These are phyloP conservation scores for Biscogniauxia marginata DNA, from an alignment of 2,329 filamentous ascomycete species.

Conservation along the genomic window DNA sequence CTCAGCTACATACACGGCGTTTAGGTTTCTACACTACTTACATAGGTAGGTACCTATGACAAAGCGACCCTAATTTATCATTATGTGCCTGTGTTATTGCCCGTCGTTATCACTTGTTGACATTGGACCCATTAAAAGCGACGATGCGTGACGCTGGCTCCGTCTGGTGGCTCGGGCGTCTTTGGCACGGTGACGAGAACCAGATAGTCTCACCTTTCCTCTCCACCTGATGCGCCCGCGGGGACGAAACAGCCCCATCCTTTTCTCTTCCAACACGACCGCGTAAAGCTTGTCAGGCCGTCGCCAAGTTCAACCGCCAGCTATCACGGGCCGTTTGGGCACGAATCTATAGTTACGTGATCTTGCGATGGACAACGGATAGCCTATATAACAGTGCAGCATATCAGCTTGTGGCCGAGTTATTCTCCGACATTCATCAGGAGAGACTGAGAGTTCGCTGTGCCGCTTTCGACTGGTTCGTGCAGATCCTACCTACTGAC, in stretches of 20 bases:
- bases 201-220: background rate
- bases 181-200: conserved; percentile 30
- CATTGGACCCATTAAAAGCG: background rate
- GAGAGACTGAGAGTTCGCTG: too few relatives aligned
- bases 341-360: background rate
- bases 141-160: background rate
- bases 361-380: background rate
- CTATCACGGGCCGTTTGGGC: background rate
- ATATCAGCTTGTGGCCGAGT: too few relatives aligned
- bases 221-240: background rate
- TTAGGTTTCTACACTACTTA: background rate
- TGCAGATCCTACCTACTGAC: too few relatives aligned
- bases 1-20: background rate
- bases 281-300: too few relatives aligned
- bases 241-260: too few relatives aligned
- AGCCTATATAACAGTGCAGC: too few relatives aligned
- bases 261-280: too few relatives aligned
- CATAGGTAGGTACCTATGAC: background rate
- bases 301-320: too few relatives aligned
- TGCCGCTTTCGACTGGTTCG: too few relatives aligned
- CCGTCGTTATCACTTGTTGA: background rate
- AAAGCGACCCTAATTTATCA: background rate
- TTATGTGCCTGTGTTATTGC: background rate
- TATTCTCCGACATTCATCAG: too few relatives aligned
- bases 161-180: conserved; percentile 21